Evolutionary conservation across 768 basidiomycete genomes (phyloP), one percentile per base, ranked within the genome.

Genomic region (Macrocybe gigantea): DNA sequence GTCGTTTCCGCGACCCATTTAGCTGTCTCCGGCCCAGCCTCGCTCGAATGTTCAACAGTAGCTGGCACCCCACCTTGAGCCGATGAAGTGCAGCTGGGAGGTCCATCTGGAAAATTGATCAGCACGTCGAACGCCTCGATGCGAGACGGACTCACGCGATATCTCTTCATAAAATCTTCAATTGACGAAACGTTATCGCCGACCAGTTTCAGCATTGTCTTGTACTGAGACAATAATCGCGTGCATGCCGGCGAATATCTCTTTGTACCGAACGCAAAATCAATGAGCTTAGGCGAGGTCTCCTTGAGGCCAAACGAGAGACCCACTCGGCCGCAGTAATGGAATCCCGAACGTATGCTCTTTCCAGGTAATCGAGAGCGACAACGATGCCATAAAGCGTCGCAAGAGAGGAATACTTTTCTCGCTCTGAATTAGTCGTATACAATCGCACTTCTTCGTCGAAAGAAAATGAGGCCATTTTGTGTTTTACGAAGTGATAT

Each of bases 1-100:
- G 95, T 98, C 5, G 95, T 97, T 65, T 97, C 92, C 7, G 95
- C 95, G 22, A 99, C 92, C 88, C 90, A 93, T 65, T 97, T 96
- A 33, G 89, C 88, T 0, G 90, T 91, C 66, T 97, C 94, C 8
- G 87, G 88, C 1, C 90, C 92, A 6, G 87, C 87, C 63, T 93
- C 93, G 39, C 88, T 87, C 9, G 90, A 89, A 64, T 98, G 95
- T 62, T 98, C 94, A 3, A 96, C 88, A 0, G 94, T 98, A 0
- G 95, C 95, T 4, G 95, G 95, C 0, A 98, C 93, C 7, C 94
- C 1, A 97, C 88, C 60, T 85, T 79, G 33, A 97, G 71, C 36
- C 94, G 75, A 64, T 97, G 92, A 7, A 95, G 68, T 2, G 95
- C 95, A 8, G 95, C 95, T 1, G 92, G 90, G 50, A 89, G 78